A percentile compares a stretch with the other conserved stretches of the same genome.
phyloP scores from a whole-genome alignment of 495 filamentous ascomycete genomes.

The Neurospora cerealis region DNA sequence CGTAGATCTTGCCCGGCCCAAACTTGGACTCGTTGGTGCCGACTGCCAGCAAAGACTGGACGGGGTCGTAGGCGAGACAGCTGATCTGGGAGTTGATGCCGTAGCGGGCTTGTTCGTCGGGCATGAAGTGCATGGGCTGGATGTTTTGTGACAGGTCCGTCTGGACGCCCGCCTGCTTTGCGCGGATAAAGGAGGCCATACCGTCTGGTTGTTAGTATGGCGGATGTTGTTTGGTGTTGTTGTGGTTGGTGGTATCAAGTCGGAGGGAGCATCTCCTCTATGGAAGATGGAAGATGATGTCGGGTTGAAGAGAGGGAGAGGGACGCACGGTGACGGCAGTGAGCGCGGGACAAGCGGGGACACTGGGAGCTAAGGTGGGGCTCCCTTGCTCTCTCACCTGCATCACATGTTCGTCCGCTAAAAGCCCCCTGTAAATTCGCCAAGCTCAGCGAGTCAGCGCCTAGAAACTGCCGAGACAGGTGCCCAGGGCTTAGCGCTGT shows the following conservation, averaged over 20 bases:
- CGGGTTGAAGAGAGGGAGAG: not conserved
- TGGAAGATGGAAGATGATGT: not conserved
- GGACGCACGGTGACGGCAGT: not conserved
- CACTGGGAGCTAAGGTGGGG: not conserved
- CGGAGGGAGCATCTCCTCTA: not conserved
- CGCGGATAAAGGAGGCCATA: constrained; percentile 80
- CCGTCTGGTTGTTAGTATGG: constrained; percentile 2
- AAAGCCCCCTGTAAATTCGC: not conserved
- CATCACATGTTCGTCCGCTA: not conserved
- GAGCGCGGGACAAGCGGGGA: not conserved
- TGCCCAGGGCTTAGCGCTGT: not conserved
- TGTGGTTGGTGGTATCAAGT: not conserved
- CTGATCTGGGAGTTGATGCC: constrained; percentile 83
- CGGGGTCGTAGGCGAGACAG: constrained; percentile 77
- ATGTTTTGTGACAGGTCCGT: constrained; percentile 80
- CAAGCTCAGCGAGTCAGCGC: not conserved
- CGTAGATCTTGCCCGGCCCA: constrained; percentile 72
- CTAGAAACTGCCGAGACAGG: not conserved
- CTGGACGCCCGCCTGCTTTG: constrained; percentile 87
- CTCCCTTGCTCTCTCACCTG: not conserved
- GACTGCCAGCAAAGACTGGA: constrained; percentile 88
- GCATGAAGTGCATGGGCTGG: constrained; percentile 59
- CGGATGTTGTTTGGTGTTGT: not conserved
- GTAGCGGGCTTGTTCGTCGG: constrained; percentile 76
- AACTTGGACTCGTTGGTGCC: constrained; percentile 76